Conservation (phyloP, 495 filamentous ascomycete species). For the Rusavskia elegans region DNA sequence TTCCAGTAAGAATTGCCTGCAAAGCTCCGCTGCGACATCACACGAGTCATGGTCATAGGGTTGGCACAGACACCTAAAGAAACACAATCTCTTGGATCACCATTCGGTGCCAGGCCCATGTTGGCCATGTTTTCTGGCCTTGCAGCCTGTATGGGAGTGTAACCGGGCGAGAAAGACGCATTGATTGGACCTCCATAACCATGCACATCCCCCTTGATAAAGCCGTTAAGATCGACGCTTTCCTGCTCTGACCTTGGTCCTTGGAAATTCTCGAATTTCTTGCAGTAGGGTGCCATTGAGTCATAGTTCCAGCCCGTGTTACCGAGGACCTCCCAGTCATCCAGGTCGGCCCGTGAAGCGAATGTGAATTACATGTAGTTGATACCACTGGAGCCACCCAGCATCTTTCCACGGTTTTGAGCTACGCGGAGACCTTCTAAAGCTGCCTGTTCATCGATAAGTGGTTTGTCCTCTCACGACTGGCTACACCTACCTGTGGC, state of each 20-base stretch:
- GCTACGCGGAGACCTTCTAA: conserved; percentile 13
- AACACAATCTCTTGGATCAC: conserved; percentile 2
- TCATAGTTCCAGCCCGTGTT: conserved; percentile 36
- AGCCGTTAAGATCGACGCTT: conserved; percentile 14
- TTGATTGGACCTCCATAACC: conserved; percentile 24
- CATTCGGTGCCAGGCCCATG: neutral
- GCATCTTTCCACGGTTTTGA: conserved; percentile 33
- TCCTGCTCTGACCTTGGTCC: conserved; percentile 16
- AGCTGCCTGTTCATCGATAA: conserved; percentile 2
- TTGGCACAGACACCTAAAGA: conserved; percentile 3
- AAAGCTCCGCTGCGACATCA: conserved; percentile 4
- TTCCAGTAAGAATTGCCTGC: conserved; percentile 4
- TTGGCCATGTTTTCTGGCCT: conserved; percentile 15
- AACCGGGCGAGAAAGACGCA: conserved; percentile 23
- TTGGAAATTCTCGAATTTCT: conserved; percentile 25
- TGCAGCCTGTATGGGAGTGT: conserved; percentile 18
- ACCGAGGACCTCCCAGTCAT: conserved; percentile 33
- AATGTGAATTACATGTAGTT: conserved; percentile 36
- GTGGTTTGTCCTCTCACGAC: neutral
- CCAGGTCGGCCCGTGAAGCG: conserved; percentile 21
- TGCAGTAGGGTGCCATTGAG: conserved; percentile 25
- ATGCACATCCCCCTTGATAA: conserved; percentile 18
- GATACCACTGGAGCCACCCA: conserved; percentile 40
- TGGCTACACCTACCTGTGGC: conserved; percentile 7
- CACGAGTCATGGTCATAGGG: conserved; percentile 3